These are phyloP conservation scores for Boletus rufocinnamomeus DNA, from an alignment of 768 basidiomycete genomes.

Conservation along the genomic window DNA sequence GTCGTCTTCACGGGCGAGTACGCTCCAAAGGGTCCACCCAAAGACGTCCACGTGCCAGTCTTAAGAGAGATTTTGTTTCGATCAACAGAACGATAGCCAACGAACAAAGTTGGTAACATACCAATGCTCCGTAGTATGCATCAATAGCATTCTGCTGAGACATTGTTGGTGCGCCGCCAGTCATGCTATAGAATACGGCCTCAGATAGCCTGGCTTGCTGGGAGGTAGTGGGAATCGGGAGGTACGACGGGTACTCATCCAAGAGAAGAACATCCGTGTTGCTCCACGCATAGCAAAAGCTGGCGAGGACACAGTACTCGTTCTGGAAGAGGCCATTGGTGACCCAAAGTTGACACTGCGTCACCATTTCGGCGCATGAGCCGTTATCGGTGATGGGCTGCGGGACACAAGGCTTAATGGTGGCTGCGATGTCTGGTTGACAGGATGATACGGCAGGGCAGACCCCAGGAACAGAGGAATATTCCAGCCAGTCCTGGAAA, in stretches of 20 bases:
- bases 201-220: conserved; percentile 19
- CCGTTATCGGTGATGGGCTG: conserved; percentile 27
- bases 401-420: conserved; percentile 18
- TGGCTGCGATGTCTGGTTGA: not conserved
- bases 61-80: not conserved
- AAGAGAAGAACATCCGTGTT: conserved; percentile 23
- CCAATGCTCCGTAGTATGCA: conserved; percentile 24
- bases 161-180: conserved; percentile 19
- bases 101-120: conserved; percentile 2
- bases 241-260: conserved; percentile 15
- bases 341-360: conserved; percentile 23
- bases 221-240: conserved; percentile 11
- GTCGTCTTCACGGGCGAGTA: conserved; percentile 4
- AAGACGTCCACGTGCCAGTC: conserved; percentile 18
- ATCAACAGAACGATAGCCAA: not conserved
- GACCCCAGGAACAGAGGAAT: conserved; percentile 22
- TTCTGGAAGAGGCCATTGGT: conserved; percentile 27
- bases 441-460: conserved; percentile 22
- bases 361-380: conserved; percentile 21
- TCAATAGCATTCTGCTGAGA: conserved; percentile 25
- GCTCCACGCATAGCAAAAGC: conserved; percentile 28
- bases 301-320: conserved; percentile 26
- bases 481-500: conserved; percentile 28
- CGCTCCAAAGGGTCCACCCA: conserved; percentile 11
- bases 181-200: conserved; percentile 24